Percentiles rank a stretch among this genome's conserved stretches.
Evolutionary conservation across 441 rosid genomes (phyloP).

Genomic region (Melastoma candidum): DNA sequence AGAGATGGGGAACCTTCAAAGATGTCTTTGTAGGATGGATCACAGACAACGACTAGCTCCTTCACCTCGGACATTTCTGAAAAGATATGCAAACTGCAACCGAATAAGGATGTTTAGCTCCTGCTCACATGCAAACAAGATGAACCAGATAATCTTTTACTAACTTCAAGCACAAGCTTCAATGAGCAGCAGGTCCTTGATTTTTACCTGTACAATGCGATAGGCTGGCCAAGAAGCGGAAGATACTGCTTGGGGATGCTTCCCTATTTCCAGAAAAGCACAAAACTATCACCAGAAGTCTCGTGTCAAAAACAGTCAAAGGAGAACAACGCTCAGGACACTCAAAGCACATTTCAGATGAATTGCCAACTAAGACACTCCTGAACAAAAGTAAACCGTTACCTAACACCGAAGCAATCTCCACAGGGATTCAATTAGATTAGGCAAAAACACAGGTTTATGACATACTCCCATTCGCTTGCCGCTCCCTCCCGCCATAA

Average conservation of each 20-base stretch:
- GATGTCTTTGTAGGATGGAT: constrained; percentile 76
- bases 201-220: constrained; percentile 84
- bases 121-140: not conserved
- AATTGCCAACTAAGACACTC: too few species aligned
- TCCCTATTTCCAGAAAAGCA: constrained; percentile 52
- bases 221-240: constrained; percentile 81
- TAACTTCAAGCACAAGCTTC: too few species aligned
- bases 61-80: constrained; percentile 66
- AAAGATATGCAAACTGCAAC: constrained; percentile 65
- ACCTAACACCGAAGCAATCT: too few species aligned
- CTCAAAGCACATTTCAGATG: too few species aligned
- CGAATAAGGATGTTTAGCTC: not conserved
- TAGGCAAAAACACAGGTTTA: not conserved
- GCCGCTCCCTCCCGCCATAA: constrained; percentile 91
- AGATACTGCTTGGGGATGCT: constrained; percentile 96
- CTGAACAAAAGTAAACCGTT: too few species aligned
- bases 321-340: too few species aligned
- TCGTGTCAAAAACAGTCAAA: constrained; percentile 14
- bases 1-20: constrained; percentile 57
- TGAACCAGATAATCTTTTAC: not conserved
- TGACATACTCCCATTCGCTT: constrained; percentile 85
- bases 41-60: constrained; percentile 88
- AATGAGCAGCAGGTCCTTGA: not conserved
- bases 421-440: not conserved
- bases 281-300: constrained; percentile 29